Conservation (phyloP, 768 basidiomycete genomes). For the Lactarius vividus region DNA sequence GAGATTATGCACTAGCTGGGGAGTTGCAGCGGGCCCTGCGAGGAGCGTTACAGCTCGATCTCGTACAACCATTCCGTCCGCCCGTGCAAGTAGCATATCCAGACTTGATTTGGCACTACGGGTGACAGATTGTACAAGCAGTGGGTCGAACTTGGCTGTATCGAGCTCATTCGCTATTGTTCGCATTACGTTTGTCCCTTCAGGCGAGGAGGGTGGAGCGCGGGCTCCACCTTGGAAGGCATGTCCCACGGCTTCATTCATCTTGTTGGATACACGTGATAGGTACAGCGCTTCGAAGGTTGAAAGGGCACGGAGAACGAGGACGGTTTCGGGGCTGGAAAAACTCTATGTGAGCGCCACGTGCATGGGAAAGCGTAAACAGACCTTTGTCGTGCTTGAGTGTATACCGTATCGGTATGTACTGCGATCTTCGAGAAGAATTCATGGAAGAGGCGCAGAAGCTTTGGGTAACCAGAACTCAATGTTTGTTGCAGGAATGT, state of each 20-base stretch:
- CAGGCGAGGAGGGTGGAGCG: constrained; percentile 66
- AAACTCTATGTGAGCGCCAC: neutral
- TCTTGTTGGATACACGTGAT: constrained; percentile 72
- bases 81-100: constrained; percentile 60
- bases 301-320: constrained; percentile 79
- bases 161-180: constrained; percentile 88
- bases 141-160: constrained; percentile 87
- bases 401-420: constrained; percentile 93
- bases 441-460: constrained; percentile 91
- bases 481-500: constrained; percentile 90
- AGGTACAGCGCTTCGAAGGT: constrained; percentile 89
- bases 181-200: constrained; percentile 76
- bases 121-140: constrained; percentile 77
- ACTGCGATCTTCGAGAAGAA: constrained; percentile 96
- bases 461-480: constrained; percentile 78
- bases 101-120: constrained; percentile 66
- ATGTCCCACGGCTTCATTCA: constrained; percentile 79
- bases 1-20: constrained; percentile 75
- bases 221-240: constrained; percentile 72
- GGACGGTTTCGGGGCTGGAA: constrained; percentile 85
- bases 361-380: constrained; percentile 7
- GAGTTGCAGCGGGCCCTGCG: constrained; percentile 71
- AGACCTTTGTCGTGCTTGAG: constrained; percentile 79
- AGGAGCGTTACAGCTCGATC: constrained; percentile 79
- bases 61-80: constrained; percentile 66